Base-by-base conservation (phyloP, 768 basidiomycete species). In the Russula foetens region DNA sequence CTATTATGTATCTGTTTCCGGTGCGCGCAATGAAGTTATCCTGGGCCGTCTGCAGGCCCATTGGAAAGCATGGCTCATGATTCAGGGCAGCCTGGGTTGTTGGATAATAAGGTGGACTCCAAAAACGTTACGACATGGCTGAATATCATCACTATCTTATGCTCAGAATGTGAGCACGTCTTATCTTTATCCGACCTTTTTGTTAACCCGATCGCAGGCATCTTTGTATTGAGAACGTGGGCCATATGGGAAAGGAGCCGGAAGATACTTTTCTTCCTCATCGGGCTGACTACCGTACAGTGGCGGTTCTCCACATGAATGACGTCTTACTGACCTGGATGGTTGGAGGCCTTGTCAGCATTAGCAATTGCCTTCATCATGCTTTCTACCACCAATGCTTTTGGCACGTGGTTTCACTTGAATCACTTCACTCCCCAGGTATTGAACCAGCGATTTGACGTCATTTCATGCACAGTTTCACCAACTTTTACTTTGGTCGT, bases 161-260 rank as follows among this genome's bases (percentile, higher is more conserved):
- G 7, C n/a, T 35, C 61, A 23, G 63, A 63, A 23, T 38, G 63
- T 63, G 29, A 47, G 56, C 23, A 5, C 4, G 9, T 46, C 50
- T 23, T 26, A 23, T 19, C 11, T 24, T 17, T 14, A 7, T 38
- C 15, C 49, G 39, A 15, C 8, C 19, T 33, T n/a, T 8, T 11
- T 19, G 28, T 31, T 39, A 41, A 12, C 11, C 24, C n/a, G 21
- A 2, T 19, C 3, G 39, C 12, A 70, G 70, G 68, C 21, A 66
- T 71, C 33, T 59, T 71, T 19, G 70, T 64, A 21, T 63, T 64
- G 28, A 60, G 70, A 28, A 69, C 69, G 17, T 71, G 70, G 68
- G 70, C 69, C 6, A 65, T 71, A 53, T 71, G 70, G 70, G 65
- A 63, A 38, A 68, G 56, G 29, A 65, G 58, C 52, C 63, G 60